phyloP scores from a whole-genome alignment of 176 grass and related monocot species.

The Carex littledalei region DNA sequence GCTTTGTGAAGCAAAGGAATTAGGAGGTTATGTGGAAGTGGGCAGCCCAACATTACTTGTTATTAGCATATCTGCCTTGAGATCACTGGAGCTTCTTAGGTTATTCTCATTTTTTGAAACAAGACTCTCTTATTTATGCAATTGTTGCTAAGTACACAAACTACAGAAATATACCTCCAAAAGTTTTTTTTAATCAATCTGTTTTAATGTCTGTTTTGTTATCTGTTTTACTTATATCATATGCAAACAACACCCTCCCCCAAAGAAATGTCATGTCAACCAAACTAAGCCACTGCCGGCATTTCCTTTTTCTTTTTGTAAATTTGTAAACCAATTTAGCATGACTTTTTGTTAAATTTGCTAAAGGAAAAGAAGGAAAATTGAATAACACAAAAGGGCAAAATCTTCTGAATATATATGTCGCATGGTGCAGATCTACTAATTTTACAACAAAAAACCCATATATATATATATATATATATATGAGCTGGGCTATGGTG shows the following conservation, averaged over 20 bases:
- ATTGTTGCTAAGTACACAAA: background rate
- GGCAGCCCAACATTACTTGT: constrained; percentile 67
- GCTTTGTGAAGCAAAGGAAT: constrained; percentile 46
- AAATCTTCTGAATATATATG: background rate
- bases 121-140: background rate
- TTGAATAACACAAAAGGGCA: background rate
- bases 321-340: background rate
- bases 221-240: background rate
- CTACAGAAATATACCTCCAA: background rate
- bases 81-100: constrained; percentile 83
- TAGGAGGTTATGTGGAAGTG: constrained; percentile 25
- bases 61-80: constrained; percentile 64
- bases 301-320: background rate
- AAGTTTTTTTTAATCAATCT: background rate
- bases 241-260: background rate
- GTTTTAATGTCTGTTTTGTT: background rate
- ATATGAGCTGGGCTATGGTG: too few species aligned
- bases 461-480: background rate
- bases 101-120: constrained; percentile 20
- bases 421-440: background rate
- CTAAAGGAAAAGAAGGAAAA: background rate
- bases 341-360: background rate
- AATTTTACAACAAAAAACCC: background rate
- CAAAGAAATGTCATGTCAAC: background rate
- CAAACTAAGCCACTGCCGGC: background rate